Evolutionary conservation across 495 filamentous ascomycete species (phyloP).

Genomic region (Tuber melanosporum): DNA sequence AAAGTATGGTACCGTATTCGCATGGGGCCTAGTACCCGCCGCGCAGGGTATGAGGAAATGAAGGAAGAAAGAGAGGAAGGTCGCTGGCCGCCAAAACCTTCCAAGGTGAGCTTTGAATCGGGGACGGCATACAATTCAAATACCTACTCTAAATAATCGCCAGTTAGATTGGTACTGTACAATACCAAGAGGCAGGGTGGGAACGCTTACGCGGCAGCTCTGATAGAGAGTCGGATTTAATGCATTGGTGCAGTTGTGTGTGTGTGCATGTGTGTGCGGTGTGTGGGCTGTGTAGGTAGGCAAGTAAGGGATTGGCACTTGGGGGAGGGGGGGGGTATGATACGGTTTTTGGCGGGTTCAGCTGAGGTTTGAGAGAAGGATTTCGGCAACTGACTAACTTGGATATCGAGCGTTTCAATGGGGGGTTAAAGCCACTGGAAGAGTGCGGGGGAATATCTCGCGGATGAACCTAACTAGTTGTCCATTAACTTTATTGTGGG

Average conservation of each 20-base stretch:
- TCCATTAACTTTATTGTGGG: no score
- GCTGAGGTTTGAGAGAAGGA: neutral
- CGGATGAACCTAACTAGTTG: no score
- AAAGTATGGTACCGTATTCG: neutral
- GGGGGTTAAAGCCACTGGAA: neutral
- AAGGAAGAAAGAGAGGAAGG: neutral
- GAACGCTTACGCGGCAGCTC: neutral
- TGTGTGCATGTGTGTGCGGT: neutral
- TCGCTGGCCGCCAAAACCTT: neutral
- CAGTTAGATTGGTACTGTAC: neutral
- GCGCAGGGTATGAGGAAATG: neutral
- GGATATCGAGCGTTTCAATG: neutral
- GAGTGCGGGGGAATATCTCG: neutral
- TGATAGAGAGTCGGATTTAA: neutral
- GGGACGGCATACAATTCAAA: neutral
- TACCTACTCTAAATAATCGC: neutral
- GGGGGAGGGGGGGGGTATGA: neutral
- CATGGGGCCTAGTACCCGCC: neutral
- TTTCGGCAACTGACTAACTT: neutral
- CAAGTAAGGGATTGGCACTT: neutral
- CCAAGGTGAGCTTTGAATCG: neutral
- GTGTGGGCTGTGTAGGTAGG: neutral
- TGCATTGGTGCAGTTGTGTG: neutral
- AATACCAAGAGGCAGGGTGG: neutral
- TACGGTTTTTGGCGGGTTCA: neutral